A percentile compares a stretch with the other conserved stretches of the same genome.
Conservation (phyloP, 2,329 filamentous ascomycete genomes). For the Apiospora pterosperma region DNA sequence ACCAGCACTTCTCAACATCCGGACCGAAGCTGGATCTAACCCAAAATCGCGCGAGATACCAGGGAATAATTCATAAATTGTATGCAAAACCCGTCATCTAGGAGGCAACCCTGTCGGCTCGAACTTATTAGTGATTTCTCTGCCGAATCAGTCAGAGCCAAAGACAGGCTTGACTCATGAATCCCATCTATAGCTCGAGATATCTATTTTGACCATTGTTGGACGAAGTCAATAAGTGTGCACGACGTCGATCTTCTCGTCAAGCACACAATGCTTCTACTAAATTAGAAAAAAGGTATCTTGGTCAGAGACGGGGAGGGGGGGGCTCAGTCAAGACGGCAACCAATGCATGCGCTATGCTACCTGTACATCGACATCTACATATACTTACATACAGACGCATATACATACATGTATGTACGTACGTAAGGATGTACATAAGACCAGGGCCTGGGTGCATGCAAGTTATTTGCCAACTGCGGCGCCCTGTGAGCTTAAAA, state of each 20-base stretch:
- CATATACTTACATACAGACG: constrained; percentile 12
- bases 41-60: neutral
- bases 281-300: neutral
- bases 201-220: neutral
- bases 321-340: constrained; percentile 24
- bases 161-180: neutral
- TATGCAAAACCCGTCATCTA: neutral
- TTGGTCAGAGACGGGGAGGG: neutral
- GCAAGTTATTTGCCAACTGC: constrained; percentile 16
- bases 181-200: neutral
- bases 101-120: neutral
- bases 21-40: constrained; percentile 2
- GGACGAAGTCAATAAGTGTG: neutral
- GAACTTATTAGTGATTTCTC: neutral
- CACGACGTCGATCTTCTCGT: neutral
- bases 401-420: constrained; percentile 12
- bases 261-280: neutral
- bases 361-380: constrained; percentile 24
- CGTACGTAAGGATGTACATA: constrained; percentile 9
- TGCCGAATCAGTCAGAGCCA: neutral
- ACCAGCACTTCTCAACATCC: constrained; percentile 1
- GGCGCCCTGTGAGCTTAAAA: constrained; percentile 23
- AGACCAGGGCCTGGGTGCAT: constrained; percentile 9
- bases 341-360: constrained; percentile 34
- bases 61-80: neutral